phyloP scores from a whole-genome alignment of 2,329 filamentous ascomycete genomes.

The Geosmithia putterillii region DNA sequence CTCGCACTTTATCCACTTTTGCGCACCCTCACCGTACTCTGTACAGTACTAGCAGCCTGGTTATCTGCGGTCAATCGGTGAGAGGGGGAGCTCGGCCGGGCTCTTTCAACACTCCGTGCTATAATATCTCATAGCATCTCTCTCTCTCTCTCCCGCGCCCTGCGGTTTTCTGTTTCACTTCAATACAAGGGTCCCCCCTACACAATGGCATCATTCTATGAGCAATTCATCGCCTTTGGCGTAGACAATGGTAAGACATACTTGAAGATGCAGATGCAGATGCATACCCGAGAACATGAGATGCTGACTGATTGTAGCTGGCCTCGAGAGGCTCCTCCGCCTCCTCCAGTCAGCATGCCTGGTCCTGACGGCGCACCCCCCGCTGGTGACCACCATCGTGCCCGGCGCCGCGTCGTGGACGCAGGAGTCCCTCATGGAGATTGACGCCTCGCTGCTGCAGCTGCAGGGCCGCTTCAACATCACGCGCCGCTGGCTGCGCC shows the following conservation, averaged over 20 bases:
- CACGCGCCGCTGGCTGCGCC: slow-evolving; percentile 49
- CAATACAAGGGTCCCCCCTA: neutral
- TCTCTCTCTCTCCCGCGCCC: neutral
- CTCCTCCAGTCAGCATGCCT: slow-evolving; percentile 39
- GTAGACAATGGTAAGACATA: slow-evolving; percentile 30
- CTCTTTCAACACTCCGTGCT: no score
- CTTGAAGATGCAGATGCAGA: neutral
- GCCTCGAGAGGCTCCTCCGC: slow-evolving; percentile 48
- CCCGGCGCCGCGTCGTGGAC: slow-evolving; percentile 9
- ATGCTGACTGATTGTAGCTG: slow-evolving; percentile 26
- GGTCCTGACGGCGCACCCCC: slow-evolving; percentile 32
- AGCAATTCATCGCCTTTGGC: slow-evolving; percentile 29
- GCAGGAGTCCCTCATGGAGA: slow-evolving; percentile 11
- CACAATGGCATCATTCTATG: slow-evolving; percentile 14
- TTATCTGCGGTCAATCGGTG: no score
- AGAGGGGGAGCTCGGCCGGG: no score
- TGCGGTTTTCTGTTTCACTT: neutral
- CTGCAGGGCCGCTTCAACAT: slow-evolving; percentile 31
- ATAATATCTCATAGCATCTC: no score
- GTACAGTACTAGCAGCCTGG: no score
- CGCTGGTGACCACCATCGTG: slow-evolving; percentile 22
- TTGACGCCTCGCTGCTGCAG: slow-evolving; percentile 17
- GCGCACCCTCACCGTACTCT: no score
- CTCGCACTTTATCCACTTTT: no score
- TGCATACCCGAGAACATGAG: neutral